Evolutionary conservation across 352 stramenopile genomes (phyloP), one percentile per base, ranked within the genome.

Genomic region (Pythium periplocum): DNA sequence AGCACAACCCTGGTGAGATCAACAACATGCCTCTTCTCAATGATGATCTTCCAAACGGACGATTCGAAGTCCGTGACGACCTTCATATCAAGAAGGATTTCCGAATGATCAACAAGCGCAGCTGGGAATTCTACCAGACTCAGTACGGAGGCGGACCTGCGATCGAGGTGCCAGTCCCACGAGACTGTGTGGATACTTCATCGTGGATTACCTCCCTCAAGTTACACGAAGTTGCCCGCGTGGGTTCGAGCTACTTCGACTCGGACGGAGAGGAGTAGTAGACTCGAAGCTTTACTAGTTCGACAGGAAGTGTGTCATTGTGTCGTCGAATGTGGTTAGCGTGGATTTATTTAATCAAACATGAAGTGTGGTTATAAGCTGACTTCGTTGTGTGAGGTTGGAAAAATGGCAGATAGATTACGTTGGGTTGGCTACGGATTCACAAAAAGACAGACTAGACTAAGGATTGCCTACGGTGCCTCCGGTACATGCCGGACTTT

Each of bases 21-120:
- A 71, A 87, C 68, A 90, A 90, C 57, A 90, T 86, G 75, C 59
- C 73, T 11, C 66, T 90, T 30, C 75, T 90, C 59, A 79, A 77
- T 31, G 78, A 90, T 47, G 68, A 85, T 51, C 62, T 87, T 7
- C 68, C 75, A 45, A 46, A 88, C 44, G 80, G 80, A 35, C 83
- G 74, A 34, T 85, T 90, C 53, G 70, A 85, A 57, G 72, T 90
- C n/a, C 81, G 77, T 10, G 48, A 49, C 3, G 61, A 69, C 10
- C 62, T 88, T 33, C 51, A 56, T 7, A 83, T 90, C 50, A 90
- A 90, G 66, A 75, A 71, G 53, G 68, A 90, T 53, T 90, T 87
- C 44, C 75, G 80, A 33, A 72, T 90, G 67, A 88, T 90, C 63
- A 90, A 90, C 75, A 78, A 78, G 59, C 68, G 68, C 46, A 90